Evolutionary conservation across 1,139 yeast species (phyloP).

Genomic region (Taphrina wiesneri): DNA sequence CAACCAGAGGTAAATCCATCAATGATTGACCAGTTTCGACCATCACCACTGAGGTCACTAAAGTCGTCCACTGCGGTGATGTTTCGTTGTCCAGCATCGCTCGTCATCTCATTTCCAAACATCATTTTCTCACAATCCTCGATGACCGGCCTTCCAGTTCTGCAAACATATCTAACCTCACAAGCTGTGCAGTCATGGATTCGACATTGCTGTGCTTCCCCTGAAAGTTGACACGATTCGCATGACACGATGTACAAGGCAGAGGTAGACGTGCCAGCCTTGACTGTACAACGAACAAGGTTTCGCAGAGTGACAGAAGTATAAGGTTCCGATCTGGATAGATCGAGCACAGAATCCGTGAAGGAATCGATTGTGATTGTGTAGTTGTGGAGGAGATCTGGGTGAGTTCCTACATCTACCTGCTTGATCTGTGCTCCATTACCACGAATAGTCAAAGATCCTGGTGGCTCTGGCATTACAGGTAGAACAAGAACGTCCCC

Average conservation of each 20-base stretch:
- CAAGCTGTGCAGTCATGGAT: conserved; percentile 10
- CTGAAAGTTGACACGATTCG: neutral
- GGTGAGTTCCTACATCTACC: neutral
- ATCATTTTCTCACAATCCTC: conserved; percentile 15
- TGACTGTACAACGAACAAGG: neutral
- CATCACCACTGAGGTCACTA: conserved; percentile 18
- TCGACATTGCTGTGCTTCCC: conserved; percentile 25
- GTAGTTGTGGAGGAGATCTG: neutral
- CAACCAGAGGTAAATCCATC: neutral
- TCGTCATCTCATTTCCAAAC: neutral
- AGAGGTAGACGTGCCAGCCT: conserved; percentile 2
- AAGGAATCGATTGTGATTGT: conserved; percentile 5
- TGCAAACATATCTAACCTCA: conserved; percentile 3
- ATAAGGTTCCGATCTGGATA: conserved; percentile 2
- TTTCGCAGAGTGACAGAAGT: conserved; percentile 22
- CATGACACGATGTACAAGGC: conserved; percentile 20
- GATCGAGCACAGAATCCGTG: neutral
- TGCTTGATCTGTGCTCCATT: neutral
- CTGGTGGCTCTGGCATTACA: neutral
- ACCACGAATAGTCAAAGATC: neutral
- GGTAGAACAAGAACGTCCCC: neutral
- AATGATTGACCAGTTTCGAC: conserved; percentile 23
- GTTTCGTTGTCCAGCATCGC: neutral
- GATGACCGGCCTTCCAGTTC: conserved; percentile 30
- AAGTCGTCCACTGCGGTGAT: conserved; percentile 23